phyloP scores from a whole-genome alignment of 2,329 filamentous ascomycete genomes.

The Paecilomyces sp. region DNA sequence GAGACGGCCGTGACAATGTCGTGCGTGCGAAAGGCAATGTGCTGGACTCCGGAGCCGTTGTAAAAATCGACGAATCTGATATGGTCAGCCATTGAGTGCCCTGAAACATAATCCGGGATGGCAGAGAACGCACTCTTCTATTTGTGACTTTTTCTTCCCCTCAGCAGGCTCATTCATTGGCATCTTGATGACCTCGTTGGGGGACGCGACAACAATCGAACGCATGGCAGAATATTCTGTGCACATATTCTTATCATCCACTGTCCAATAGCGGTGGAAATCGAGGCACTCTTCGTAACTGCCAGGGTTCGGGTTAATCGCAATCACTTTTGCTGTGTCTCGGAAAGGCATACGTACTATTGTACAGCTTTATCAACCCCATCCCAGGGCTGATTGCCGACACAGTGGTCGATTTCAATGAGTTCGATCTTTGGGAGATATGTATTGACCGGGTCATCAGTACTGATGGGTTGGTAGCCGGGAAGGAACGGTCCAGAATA shows the following conservation, averaged over 20 bases:
- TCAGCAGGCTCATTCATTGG: constrained; percentile 88
- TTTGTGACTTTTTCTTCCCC: constrained; percentile 81
- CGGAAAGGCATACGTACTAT: constrained; percentile 36
- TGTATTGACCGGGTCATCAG: constrained; percentile 35
- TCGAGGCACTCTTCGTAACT: constrained; percentile 77
- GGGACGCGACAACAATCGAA: constrained; percentile 77
- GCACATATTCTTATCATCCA: constrained; percentile 83
- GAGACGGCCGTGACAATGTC: constrained; percentile 69
- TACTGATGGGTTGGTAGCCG: constrained; percentile 55
- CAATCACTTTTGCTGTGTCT: constrained; percentile 1
- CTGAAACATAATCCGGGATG: too few relatives aligned
- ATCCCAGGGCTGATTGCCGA: constrained; percentile 90
- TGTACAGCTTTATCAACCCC: constrained; percentile 59
- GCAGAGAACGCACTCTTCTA: constrained; percentile 64
- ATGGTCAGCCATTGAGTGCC: neutral
- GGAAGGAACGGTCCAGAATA: constrained; percentile 73
- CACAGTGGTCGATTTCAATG: constrained; percentile 81
- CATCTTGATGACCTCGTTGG: constrained; percentile 84
- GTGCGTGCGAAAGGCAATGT: constrained; percentile 74
- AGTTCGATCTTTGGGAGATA: constrained; percentile 59
- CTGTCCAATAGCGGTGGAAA: constrained; percentile 93
- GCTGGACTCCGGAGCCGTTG: constrained; percentile 76
- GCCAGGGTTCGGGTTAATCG: constrained; percentile 1
- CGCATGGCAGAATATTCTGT: constrained; percentile 83
- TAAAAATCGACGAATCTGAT: constrained; percentile 64